Conservation (phyloP, 179 eudicot genomes). For the Corrigiola litoralis region DNA sequence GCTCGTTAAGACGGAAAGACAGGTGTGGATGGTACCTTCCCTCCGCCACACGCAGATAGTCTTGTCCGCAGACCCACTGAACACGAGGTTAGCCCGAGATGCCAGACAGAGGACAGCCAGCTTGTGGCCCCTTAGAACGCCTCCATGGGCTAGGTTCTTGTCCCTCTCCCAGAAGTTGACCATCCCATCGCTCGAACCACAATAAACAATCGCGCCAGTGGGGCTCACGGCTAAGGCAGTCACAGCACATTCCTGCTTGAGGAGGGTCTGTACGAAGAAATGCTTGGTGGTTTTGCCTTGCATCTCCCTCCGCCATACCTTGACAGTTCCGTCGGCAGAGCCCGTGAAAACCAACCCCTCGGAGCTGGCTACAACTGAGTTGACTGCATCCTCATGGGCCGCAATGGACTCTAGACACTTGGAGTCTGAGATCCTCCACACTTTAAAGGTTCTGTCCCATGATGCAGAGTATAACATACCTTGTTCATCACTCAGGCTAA, state of each 20-base stretch:
- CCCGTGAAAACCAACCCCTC: conserved; percentile 63
- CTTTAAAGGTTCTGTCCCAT: conserved; percentile 86
- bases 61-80: conserved; percentile 80
- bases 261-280: conserved; percentile 39
- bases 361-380: conserved; percentile 49
- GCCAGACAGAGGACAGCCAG: conserved; percentile 62
- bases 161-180: conserved; percentile 72
- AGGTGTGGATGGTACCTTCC: conserved; percentile 51
- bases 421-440: conserved; percentile 75
- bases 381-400: conserved; percentile 90
- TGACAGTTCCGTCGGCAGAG: conserved; percentile 87
- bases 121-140: conserved; percentile 64
- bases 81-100: conserved; percentile 42
- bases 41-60: conserved; percentile 77
- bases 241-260: conserved; percentile 67
- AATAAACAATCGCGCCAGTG: conserved; percentile 46
- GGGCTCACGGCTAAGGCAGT: conserved; percentile 54
- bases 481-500: conserved; percentile 42
- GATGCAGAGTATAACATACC: conserved; percentile 82
- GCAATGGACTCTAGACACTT: conserved; percentile 80
- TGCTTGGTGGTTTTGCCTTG: conserved; percentile 46
- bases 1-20: conserved; percentile 54
- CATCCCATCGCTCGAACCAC: conserved; percentile 74
- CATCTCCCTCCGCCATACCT: conserved; percentile 74
- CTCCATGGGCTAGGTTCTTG: conserved; percentile 55